Percentiles rank a stretch among this genome's conserved stretches.
Conservation (phyloP, 805 yeast genomes). For the Nakazawaea holstii region DNA sequence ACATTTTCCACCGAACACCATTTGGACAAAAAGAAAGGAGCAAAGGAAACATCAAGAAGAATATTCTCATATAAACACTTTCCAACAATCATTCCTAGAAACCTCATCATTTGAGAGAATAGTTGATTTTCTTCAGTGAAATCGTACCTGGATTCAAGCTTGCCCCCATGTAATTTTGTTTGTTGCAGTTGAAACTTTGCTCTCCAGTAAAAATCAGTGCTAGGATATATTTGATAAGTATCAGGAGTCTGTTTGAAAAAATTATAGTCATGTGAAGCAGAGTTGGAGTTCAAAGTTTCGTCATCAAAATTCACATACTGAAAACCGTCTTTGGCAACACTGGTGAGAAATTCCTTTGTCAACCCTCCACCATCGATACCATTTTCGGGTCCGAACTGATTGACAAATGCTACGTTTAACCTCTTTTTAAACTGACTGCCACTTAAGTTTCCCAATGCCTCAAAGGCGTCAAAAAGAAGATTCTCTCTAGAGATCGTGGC, state of each 20-base stretch:
- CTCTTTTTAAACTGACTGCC: conserved; percentile 55
- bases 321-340: conserved; percentile 68
- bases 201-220: conserved; percentile 38
- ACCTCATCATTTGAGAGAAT: conserved; percentile 35
- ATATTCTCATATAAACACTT: conserved; percentile 84
- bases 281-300: conserved; percentile 5
- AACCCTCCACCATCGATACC: conserved; percentile 98
- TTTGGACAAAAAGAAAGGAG: conserved; percentile 76
- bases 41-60: conserved; percentile 76
- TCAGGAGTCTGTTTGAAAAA: conserved; percentile 37
- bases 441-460: conserved; percentile 40
- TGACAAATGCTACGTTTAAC: conserved; percentile 61
- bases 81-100: conserved; percentile 81
- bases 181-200: conserved; percentile 20
- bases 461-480: conserved; percentile 71
- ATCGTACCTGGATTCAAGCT: conserved; percentile 13
- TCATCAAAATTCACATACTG: conserved; percentile 22
- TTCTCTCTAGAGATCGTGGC: conserved; percentile 66
- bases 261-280: conserved; percentile 12
- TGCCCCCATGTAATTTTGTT: conserved; percentile 21
- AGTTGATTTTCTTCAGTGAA: conserved; percentile 16
- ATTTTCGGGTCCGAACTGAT: conserved; percentile 74
- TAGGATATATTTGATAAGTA: conserved; percentile 69
- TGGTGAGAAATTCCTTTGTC: conserved; percentile 83
- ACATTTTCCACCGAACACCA: conserved; percentile 39